A percentile compares a stretch with the other conserved stretches of the same genome.
phyloP scores from a whole-genome alignment of 2,329 filamentous ascomycete species.

The Lachnellula arida region DNA sequence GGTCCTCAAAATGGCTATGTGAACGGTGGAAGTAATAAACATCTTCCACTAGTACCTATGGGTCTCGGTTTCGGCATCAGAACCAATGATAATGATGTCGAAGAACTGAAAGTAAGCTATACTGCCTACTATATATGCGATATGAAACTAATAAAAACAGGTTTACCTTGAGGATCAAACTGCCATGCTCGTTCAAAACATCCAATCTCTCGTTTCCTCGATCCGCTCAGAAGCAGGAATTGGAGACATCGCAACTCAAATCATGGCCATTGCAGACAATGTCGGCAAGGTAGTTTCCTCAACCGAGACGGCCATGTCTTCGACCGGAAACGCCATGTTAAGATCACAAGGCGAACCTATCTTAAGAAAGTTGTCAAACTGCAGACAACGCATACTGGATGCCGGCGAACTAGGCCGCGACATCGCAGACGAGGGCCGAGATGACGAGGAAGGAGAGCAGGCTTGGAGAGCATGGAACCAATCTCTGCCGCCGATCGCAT shows the following conservation, averaged over 20 bases:
- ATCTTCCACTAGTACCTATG: conserved; percentile 27
- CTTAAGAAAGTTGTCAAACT: conserved; percentile 54
- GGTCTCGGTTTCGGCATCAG: conserved; percentile 39
- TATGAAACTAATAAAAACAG: conserved; percentile 36
- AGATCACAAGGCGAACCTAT: conserved; percentile 47
- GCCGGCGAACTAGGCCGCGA: conserved; percentile 57
- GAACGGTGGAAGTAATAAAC: conserved; percentile 28
- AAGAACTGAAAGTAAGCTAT: conserved; percentile 53
- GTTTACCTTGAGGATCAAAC: conserved; percentile 82
- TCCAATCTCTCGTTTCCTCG: conserved; percentile 72
- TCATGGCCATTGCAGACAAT: conserved; percentile 64
- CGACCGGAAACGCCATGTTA: conserved; percentile 48
- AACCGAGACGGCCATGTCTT: conserved; percentile 52
- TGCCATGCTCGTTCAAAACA: conserved; percentile 70
- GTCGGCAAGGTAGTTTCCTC: conserved; percentile 66
- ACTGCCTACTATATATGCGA: neutral
- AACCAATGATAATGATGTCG: conserved; percentile 44
- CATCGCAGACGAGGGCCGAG: conserved; percentile 49
- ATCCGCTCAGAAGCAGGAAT: conserved; percentile 63
- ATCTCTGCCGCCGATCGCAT: conserved; percentile 76
- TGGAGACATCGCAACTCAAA: conserved; percentile 62
- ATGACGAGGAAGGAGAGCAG: conserved; percentile 49
- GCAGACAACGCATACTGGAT: conserved; percentile 60
- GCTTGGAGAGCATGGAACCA: conserved; percentile 61
- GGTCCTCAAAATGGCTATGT: conserved; percentile 20